A percentile compares a stretch with the other conserved stretches of the same genome.
These are phyloP conservation scores for Colletotrichum sp. DNA, from an alignment of 2,329 filamentous ascomycete species.

Conservation along the genomic window DNA sequence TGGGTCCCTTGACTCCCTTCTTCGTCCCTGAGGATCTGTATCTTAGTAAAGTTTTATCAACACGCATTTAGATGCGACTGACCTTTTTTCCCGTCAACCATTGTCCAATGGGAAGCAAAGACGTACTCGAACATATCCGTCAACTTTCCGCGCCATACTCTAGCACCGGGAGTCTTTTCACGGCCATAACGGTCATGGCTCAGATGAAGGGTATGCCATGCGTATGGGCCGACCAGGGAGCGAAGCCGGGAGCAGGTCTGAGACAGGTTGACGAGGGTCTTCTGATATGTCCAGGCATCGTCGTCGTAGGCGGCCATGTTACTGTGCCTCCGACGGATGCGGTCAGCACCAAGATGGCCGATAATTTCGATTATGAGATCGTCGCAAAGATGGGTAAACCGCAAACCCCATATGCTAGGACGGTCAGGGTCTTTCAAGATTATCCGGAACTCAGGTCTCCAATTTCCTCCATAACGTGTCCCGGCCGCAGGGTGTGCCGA, in stretches of 20 bases:
- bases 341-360: neutral
- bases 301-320: neutral
- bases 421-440: neutral
- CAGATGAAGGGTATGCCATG: neutral
- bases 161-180: neutral
- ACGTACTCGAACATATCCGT: neutral
- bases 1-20: neutral
- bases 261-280: neutral
- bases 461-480: rapidly evolving
- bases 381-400: neutral
- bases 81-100: neutral
- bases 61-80: neutral
- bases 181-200: neutral
- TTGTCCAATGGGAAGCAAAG: neutral
- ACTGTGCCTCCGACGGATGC: neutral
- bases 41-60: neutral
- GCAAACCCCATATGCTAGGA: neutral
- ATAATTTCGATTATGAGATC: neutral
- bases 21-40: neutral
- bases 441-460: neutral
- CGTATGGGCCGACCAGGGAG: neutral
- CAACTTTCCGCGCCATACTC: neutral
- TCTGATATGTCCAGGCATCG: neutral
- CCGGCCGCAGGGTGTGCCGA: neutral
- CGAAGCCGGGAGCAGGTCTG: neutral